These are phyloP conservation scores for Leonotis leonurus DNA, from an alignment of 257 asterid genomes.

Conservation along the genomic window DNA sequence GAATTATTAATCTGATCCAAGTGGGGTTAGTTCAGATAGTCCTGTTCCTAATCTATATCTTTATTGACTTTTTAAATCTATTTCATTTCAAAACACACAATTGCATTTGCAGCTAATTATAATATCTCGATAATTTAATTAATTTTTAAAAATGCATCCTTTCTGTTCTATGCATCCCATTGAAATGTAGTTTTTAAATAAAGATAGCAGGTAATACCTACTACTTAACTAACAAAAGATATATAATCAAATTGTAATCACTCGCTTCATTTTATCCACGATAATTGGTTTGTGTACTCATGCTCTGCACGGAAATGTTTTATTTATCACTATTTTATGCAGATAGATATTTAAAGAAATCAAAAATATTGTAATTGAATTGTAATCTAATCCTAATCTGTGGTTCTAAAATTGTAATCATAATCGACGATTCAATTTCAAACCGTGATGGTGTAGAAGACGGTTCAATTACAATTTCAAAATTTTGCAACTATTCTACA, in stretches of 20 bases:
- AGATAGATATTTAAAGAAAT: too few species aligned
- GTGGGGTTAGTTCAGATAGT: constrained; percentile 29
- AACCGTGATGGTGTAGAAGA: too few species aligned
- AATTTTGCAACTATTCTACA: too few species aligned
- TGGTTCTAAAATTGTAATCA: too few species aligned
- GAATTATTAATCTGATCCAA: neutral
- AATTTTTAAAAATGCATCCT: neutral
- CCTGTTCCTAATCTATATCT: constrained; percentile 20
- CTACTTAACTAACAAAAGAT: constrained; percentile 20
- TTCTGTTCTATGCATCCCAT: neutral
- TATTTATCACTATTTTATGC: too few species aligned
- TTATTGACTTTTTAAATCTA: constrained; percentile 24
- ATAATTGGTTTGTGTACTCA: too few species aligned
- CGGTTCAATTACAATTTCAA: too few species aligned
- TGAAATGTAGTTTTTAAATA: constrained; percentile 1
- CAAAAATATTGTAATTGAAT: too few species aligned
- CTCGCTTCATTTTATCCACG: too few species aligned
- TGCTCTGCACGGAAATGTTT: too few species aligned
- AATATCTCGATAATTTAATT: neutral
- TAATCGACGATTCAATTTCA: too few species aligned
- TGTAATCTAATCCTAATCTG: too few species aligned
- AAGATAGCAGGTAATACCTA: neutral
- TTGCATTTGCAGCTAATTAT: neutral
- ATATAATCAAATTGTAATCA: neutral
- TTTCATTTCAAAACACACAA: neutral